phyloP scores from a whole-genome alignment of 2,329 filamentous ascomycete species.

The Pyricularia pennisetigena region DNA sequence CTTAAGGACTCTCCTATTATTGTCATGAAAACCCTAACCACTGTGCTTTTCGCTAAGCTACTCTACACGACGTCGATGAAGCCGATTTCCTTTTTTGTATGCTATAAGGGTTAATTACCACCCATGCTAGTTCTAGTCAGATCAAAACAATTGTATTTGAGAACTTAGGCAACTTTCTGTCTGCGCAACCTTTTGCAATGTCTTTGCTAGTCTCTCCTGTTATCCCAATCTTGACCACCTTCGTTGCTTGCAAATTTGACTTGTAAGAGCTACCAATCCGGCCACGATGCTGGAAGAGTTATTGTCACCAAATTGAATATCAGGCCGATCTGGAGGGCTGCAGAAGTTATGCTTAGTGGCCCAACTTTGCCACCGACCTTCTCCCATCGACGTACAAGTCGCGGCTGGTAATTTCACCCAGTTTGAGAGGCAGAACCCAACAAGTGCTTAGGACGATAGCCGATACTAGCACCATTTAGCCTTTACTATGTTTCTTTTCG shows the following conservation, averaged over 20 bases:
- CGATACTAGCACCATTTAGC: too few relatives aligned
- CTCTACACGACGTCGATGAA: neutral
- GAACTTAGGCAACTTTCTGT: neutral
- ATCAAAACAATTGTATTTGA: constrained; percentile 3
- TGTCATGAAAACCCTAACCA: neutral
- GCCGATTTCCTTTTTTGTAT: constrained; percentile 6
- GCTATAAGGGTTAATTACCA: neutral
- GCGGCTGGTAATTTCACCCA: neutral
- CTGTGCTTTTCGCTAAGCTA: neutral
- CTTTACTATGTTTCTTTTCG: too few relatives aligned
- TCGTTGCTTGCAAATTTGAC: neutral
- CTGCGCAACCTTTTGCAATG: neutral
- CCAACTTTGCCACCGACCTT: neutral
- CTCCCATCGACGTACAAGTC: neutral
- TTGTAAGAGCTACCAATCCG: too few relatives aligned
- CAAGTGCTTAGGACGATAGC: too few relatives aligned
- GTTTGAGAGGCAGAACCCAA: neutral
- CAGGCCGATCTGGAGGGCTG: too few relatives aligned
- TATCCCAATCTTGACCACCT: constrained; percentile 4
- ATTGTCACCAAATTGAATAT: too few relatives aligned
- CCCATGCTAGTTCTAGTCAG: neutral
- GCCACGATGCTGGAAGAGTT: too few relatives aligned
- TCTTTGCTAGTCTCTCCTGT: constrained; percentile 8
- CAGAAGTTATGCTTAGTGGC: too few relatives aligned
- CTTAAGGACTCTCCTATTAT: neutral